These are phyloP conservation scores for Penicillium sp. DNA, from an alignment of 2,329 filamentous ascomycete species.

Conservation along the genomic window DNA sequence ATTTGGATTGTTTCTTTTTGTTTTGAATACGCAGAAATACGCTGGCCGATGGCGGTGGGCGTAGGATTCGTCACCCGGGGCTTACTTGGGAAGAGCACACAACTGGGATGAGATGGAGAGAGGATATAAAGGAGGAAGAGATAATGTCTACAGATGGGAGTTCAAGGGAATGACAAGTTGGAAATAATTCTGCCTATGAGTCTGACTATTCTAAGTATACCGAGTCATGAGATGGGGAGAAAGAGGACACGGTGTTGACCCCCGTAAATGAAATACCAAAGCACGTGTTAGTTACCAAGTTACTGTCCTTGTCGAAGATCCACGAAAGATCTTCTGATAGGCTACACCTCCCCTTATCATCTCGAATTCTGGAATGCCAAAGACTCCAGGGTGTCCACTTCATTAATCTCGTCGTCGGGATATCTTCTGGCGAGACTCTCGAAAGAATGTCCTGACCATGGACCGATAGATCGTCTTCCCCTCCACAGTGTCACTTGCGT, in stretches of 20 bases:
- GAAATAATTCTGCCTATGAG: conserved; percentile 10
- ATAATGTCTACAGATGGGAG: background rate
- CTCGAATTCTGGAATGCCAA: background rate
- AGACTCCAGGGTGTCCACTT: background rate
- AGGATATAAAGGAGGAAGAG: background rate
- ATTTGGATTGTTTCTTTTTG: conserved; percentile 23
- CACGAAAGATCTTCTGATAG: conserved; percentile 1
- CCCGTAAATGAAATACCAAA: conserved; percentile 7
- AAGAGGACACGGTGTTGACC: conserved; percentile 18
- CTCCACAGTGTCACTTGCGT: conserved; percentile 56
- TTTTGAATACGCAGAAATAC: conserved; percentile 36
- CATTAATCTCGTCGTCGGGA: background rate
- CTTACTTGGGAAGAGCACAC: conserved; percentile 1
- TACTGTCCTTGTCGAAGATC: too few species aligned
- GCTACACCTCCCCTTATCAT: conserved; percentile 2
- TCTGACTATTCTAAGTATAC: background rate
- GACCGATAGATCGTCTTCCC: conserved; percentile 51
- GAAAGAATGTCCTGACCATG: conserved; percentile 37
- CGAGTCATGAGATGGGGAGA: background rate
- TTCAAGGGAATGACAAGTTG: background rate
- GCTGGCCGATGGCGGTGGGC: conserved; percentile 35
- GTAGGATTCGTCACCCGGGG: conserved; percentile 40
- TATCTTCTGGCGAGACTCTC: conserved; percentile 31
- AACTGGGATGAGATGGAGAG: background rate
- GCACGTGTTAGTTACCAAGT: too few species aligned